Conservation (phyloP, 1,139 yeast species). For the Hansenula sp. region DNA sequence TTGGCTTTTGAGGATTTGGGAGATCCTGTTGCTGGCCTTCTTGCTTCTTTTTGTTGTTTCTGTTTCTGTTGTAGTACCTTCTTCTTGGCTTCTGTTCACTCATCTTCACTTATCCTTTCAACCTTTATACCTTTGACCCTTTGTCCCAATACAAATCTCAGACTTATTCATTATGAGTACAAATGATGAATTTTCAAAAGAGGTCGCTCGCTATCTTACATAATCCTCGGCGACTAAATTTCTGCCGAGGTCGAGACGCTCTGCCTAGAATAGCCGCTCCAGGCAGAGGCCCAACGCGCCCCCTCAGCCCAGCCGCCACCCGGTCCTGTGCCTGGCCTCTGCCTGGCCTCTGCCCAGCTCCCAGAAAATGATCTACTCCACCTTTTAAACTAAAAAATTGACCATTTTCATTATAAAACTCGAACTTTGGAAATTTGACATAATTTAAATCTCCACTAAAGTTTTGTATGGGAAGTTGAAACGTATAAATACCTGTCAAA, state of each 20-base stretch:
- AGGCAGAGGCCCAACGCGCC: neutral
- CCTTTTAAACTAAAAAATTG: neutral
- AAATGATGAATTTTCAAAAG: neutral
- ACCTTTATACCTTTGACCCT: neutral
- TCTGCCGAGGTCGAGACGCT: no score
- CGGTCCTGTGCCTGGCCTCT: neutral
- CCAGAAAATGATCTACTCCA: neutral
- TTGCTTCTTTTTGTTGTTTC: neutral
- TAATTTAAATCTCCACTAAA: neutral
- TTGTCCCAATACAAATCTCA: neutral
- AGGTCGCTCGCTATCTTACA: no score
- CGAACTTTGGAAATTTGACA: neutral
- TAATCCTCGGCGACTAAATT: no score
- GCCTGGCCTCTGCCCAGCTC: neutral
- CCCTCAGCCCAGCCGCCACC: neutral
- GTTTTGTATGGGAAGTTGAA: no score
- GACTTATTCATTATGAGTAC: no score
- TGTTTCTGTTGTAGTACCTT: conserved; percentile 1
- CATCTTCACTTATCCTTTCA: neutral
- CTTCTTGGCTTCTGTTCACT: conserved; percentile 1
- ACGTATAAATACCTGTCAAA: no score
- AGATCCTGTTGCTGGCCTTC: neutral
- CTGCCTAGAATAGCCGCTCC: no score
- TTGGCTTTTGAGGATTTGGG: neutral
- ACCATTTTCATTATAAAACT: neutral